phyloP scores from a whole-genome alignment of 306 rosid genomes.

The Ochetophila trinervis region DNA sequence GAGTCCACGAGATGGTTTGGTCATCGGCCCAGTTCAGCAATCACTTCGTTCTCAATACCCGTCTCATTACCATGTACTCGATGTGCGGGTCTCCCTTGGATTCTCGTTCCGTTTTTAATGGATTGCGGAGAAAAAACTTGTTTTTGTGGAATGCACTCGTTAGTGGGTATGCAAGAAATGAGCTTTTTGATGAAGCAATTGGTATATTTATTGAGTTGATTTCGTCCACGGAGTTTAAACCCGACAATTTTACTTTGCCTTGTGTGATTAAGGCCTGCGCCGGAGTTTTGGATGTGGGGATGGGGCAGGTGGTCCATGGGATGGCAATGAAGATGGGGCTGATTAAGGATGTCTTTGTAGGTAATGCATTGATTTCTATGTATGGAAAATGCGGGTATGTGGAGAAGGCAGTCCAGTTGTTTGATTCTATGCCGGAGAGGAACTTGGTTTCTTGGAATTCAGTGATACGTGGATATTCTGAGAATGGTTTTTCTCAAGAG shows the following conservation, averaged over 20 bases:
- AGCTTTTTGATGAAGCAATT: constrained; percentile 46
- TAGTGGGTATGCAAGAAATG: constrained; percentile 56
- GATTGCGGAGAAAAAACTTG: constrained; percentile 42
- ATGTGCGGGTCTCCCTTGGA: constrained; percentile 54
- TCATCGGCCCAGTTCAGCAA: constrained; percentile 33
- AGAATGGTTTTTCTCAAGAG: constrained; percentile 44
- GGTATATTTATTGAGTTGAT: constrained; percentile 43
- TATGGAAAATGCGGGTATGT: constrained; percentile 59
- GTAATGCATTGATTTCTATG: constrained; percentile 61
- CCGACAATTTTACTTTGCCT: constrained; percentile 71
- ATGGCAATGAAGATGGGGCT: constrained; percentile 52
- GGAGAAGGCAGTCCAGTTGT: constrained; percentile 49
- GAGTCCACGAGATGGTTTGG: constrained; percentile 45
- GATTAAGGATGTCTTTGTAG: constrained; percentile 58
- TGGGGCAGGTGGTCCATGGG: constrained; percentile 61
- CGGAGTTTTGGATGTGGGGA: constrained; percentile 38
- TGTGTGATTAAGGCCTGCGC: constrained; percentile 64
- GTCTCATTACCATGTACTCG: constrained; percentile 71
- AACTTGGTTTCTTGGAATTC: constrained; percentile 87
- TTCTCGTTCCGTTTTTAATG: constrained; percentile 50
- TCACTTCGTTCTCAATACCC: constrained; percentile 62
- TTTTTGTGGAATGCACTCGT: constrained; percentile 74
- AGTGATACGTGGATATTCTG: constrained; percentile 49
- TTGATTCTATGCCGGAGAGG: constrained; percentile 50
- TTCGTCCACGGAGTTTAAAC: constrained; percentile 42